Evolutionary conservation across 192 early-diverging fungal genomes (phyloP).

Genomic region (Phlyctochytrium planicorne): DNA sequence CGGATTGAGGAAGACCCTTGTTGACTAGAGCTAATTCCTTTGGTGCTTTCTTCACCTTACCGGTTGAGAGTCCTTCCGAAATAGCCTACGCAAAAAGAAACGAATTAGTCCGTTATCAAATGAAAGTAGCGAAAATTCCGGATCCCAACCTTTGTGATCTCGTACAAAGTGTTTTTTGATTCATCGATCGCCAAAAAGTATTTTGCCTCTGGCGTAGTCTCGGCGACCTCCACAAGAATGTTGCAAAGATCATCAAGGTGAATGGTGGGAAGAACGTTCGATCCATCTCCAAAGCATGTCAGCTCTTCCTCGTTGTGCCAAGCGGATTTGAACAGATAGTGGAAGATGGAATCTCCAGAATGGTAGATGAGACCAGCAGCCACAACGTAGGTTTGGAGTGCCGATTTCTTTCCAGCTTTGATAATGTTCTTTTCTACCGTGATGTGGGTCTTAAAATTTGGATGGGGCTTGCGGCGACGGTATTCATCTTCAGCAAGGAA

Average conservation of each 20-base stretch:
- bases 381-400: constrained; percentile 54
- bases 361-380: constrained; percentile 58
- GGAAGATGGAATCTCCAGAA: constrained; percentile 56
- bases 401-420: constrained; percentile 55
- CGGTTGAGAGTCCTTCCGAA: constrained; percentile 48
- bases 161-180: constrained; percentile 46
- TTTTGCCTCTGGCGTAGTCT: constrained; percentile 48
- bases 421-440: constrained; percentile 55
- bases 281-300: constrained; percentile 56
- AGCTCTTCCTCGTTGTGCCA: constrained; percentile 59
- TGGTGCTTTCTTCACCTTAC: constrained; percentile 49
- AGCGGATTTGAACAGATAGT: constrained; percentile 56
- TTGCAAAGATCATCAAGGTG: constrained; percentile 57
- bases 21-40: constrained; percentile 58
- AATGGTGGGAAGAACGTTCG: constrained; percentile 55
- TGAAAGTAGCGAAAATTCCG: not conserved
- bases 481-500: constrained; percentile 60
- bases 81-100: constrained; percentile 42
- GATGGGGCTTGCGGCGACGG: constrained; percentile 55
- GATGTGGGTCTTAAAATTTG: constrained; percentile 57
- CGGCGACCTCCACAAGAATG: constrained; percentile 56
- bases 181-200: constrained; percentile 65
- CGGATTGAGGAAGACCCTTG: constrained; percentile 45
- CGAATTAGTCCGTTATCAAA: not conserved
- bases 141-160: constrained; percentile 51